Base-by-base conservation (phyloP, 2,329 filamentous ascomycete species). In the Hypoxylon sp. region DNA sequence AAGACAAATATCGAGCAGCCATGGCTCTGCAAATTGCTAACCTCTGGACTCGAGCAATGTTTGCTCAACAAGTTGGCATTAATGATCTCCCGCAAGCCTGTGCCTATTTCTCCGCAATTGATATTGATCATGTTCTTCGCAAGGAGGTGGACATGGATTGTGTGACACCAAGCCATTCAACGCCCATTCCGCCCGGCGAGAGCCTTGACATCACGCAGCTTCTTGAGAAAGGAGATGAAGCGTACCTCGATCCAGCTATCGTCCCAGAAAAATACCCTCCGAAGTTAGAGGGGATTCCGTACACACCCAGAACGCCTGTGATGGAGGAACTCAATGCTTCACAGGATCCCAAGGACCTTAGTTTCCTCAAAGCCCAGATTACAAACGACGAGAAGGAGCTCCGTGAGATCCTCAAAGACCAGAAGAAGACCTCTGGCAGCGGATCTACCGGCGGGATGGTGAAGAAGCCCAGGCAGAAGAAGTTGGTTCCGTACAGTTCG, bases 121-220 rank as follows among this genome's bases (percentile, higher is more conserved):
- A 99, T 76, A 93, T 99, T 71, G 96, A 99, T 76, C 90, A 93
- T 74, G 94, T 99, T 2, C 85, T 99, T n/a, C 89, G 96, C 56
- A 99, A 99, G 78, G 96, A 99, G 80, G 97, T 99, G 3, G 92
- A 99, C 78, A 97, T 99, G 93, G 92, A 97, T 76, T 99, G 96
- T 78, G 81, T 98, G 46, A 99, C 96, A 0, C 96, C 96, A 0
- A 96, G 92, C 46, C 92, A 99, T 79, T 86, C 87, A 0, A 85
- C 86, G 0, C 85, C 90, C 30, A 98, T 99, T 45, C 86, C 92
- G 0, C 91, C 90, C 1, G 96, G 97, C 36, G 94, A 98, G 80
- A 94, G 89, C 67, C 79, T 99, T 7, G 94, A 97, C 76, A 97
- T 99, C 60, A 77, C 80, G 2, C 80, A 90, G n/a, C 86, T 99